These are phyloP conservation scores for Kurtzmaniella quercitrusa DNA, from an alignment of 1,139 yeast genomes.

Conservation along the genomic window DNA sequence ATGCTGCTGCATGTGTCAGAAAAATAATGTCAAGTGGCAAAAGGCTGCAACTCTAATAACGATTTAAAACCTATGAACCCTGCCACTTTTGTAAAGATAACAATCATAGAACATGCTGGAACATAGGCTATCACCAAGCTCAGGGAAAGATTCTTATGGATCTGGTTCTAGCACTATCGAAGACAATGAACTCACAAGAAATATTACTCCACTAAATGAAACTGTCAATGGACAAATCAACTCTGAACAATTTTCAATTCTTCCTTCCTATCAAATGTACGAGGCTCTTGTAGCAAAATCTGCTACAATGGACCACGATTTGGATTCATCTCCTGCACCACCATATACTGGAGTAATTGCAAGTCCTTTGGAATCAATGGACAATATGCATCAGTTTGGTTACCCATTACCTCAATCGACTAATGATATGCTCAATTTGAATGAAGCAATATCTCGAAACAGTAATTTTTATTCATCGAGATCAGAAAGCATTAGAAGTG, in stretches of 20 bases:
- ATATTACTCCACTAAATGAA: not conserved
- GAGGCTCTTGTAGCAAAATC: constrained; percentile 7
- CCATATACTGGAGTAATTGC: not conserved
- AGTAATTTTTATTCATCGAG: not conserved
- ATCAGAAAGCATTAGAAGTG: not conserved
- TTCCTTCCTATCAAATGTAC: constrained; percentile 8
- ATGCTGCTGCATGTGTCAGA: not conserved
- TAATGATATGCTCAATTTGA: not conserved
- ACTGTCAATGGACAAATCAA: not conserved
- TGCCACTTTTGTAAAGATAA: not conserved
- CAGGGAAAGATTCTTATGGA: not conserved
- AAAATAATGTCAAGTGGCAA: not conserved
- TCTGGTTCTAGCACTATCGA: not conserved
- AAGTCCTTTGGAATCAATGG: not conserved
- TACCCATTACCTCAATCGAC: not conserved
- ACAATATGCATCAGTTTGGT: not conserved
- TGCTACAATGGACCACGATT: not conserved
- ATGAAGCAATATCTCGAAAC: not conserved
- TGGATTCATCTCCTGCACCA: not conserved
- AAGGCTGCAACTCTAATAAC: not conserved
- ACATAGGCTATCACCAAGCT: not conserved
- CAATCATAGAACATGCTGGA: not conserved
- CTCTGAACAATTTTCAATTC: constrained; percentile 1
- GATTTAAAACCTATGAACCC: not conserved
- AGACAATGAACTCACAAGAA: not conserved